Evolutionary conservation across 495 filamentous ascomycete species (phyloP), one percentile per base, ranked within the genome.

Genomic region (Aspergillus funiculosus): DNA sequence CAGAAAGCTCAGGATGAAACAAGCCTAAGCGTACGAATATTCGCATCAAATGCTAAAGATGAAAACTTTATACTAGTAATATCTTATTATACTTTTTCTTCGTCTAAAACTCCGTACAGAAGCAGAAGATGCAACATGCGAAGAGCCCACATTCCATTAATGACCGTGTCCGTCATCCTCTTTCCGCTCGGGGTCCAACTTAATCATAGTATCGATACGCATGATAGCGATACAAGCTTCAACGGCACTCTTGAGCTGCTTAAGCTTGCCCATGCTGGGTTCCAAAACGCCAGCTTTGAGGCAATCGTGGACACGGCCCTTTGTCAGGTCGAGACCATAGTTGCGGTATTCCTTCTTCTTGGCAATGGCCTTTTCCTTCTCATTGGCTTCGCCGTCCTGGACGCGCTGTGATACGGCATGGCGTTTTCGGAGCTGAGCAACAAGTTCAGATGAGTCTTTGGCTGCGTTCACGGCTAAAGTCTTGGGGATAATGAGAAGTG

Each of bases 141-240:
- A 38, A 32, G 5, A 27, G 19, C 69, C 67, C 3, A 13, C 27
- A 41, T 22, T 41, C 24, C 35, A 48, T 19, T 48, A 36, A 24
- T 73, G 69, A 39, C 67, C 69, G 48, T 73, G 70, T 44, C 70
- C 70, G 45, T 94, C 87, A 67, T 84, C 81, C 41, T 73, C 73
- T 58, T 79, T 75, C 73, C 82, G 75, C 74, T 95, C 89, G 42
- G 88, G 89, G 78, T 99, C 92, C 68, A 99, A 69, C 73, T 94
- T 95, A 67, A 99, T 97, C 71, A 99, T 77, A 50, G 92, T 99
- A 74, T 99, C 92, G 60, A 99, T 99, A 58, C 92, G 81, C 94
- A 99, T 96, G 63, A 99, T 95, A 59, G 89, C 84, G 69, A 99
- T 95, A 67, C 94, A 97, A 47, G 92, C 92, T 73, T 99, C 92